A percentile compares a stretch with the other conserved stretches of the same genome.
These are phyloP conservation scores for Metroxylon sagu DNA, from an alignment of 176 grass and related monocot species.

Conservation along the genomic window DNA sequence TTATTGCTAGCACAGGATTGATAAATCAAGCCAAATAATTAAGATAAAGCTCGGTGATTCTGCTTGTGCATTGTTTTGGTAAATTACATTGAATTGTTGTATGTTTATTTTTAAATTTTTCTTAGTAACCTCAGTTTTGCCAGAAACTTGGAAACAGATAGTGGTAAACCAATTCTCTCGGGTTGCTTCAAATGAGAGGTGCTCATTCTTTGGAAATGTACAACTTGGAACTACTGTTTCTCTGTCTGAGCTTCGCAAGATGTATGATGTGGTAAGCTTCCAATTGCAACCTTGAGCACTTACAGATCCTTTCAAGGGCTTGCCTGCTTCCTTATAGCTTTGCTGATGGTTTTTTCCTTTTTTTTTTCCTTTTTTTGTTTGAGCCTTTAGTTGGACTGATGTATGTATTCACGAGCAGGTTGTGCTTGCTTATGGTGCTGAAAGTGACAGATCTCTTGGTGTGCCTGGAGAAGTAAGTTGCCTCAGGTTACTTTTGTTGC, in stretches of 20 bases:
- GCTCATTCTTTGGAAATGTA: constrained; percentile 82
- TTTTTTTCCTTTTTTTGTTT: neutral
- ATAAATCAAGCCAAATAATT: too few species aligned
- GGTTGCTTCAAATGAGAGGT: constrained; percentile 57
- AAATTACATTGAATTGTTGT: constrained; percentile 7
- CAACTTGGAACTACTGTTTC: constrained; percentile 60
- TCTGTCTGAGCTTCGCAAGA: constrained; percentile 50
- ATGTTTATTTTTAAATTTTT: constrained; percentile 3
- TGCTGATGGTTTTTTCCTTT: too few species aligned
- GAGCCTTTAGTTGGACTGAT: neutral
- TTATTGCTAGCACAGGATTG: too few species aligned
- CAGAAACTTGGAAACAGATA: constrained; percentile 62
- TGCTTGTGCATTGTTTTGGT: too few species aligned
- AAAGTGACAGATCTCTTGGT: constrained; percentile 78
- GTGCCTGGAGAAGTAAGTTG: constrained; percentile 64
- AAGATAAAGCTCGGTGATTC: too few species aligned
- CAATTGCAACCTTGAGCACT: neutral
- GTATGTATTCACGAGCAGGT: constrained; percentile 30
- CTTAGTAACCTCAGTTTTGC: constrained; percentile 13
- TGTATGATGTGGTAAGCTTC: constrained; percentile 71
- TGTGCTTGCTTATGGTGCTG: constrained; percentile 95
- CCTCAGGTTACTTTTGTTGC: neutral
- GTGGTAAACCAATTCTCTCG: constrained; percentile 97
- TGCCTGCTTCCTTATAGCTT: constrained; percentile 1
- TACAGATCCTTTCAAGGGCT: neutral